These are phyloP conservation scores for Lipomyces spencermartinsiae DNA, from an alignment of 805 yeast genomes.

Conservation along the genomic window DNA sequence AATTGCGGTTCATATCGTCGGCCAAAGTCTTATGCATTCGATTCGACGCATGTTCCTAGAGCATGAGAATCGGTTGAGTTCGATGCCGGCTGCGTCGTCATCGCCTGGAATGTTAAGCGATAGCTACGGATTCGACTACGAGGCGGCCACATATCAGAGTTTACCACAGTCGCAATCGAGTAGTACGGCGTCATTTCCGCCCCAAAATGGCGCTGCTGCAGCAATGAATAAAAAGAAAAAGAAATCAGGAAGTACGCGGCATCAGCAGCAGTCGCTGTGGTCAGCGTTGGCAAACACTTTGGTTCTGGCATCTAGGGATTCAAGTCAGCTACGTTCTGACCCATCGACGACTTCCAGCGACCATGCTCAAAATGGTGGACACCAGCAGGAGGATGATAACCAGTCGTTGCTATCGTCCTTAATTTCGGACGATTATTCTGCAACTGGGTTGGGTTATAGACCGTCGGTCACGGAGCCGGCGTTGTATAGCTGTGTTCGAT, in stretches of 20 bases:
- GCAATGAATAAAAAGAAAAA: constrained; percentile 41
- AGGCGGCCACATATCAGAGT: constrained; percentile 20
- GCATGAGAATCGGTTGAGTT: constrained; percentile 27
- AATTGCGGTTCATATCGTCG: constrained; percentile 46
- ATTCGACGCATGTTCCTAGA: constrained; percentile 43
- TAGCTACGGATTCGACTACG: constrained; percentile 33
- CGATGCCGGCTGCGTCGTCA: constrained; percentile 35
- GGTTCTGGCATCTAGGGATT: constrained; percentile 46
- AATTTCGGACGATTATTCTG: constrained; percentile 30
- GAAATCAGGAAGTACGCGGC: constrained; percentile 39
- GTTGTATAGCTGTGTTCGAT: constrained; percentile 41
- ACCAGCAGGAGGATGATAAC: constrained; percentile 7
- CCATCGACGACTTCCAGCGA: not conserved
- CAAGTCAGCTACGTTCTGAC: constrained; percentile 29
- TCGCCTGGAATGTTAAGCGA: constrained; percentile 33
- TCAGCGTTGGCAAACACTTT: constrained; percentile 46
- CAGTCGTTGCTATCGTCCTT: constrained; percentile 29
- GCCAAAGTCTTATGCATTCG: constrained; percentile 43
- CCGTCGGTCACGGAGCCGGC: constrained; percentile 34
- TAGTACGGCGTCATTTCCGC: not conserved
- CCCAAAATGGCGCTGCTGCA: constrained; percentile 26
- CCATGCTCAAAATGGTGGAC: constrained; percentile 5
- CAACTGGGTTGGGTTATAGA: constrained; percentile 18
- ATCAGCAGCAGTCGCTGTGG: constrained; percentile 47
- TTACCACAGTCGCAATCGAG: not conserved